Evolutionary conservation across 495 filamentous ascomycete genomes (phyloP).

Genomic region (Penicillium malachiteum): DNA sequence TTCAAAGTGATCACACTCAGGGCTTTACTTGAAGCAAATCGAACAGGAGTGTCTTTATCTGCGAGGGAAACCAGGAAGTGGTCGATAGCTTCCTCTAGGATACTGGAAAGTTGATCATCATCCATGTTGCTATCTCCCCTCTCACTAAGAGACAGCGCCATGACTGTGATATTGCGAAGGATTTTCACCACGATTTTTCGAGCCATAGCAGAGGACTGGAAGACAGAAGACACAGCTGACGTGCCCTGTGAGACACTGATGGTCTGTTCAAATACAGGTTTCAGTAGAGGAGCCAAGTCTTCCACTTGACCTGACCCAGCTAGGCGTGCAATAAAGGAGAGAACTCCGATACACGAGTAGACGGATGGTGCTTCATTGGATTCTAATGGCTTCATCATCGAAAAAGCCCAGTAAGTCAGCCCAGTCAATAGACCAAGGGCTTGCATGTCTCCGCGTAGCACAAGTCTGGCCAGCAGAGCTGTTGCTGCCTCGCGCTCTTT

Average conservation of each 20-base stretch:
- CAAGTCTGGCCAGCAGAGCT: constrained; percentile 73
- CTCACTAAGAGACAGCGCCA: constrained; percentile 52
- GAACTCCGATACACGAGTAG: constrained; percentile 66
- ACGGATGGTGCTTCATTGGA: constrained; percentile 38
- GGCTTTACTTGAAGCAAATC: constrained; percentile 88
- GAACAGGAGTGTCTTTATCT: constrained; percentile 85
- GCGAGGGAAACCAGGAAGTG: constrained; percentile 65
- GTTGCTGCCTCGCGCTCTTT: constrained; percentile 89
- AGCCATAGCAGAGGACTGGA: constrained; percentile 69
- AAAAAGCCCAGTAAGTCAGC: constrained; percentile 67
- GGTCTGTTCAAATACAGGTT: constrained; percentile 48
- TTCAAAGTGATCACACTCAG: constrained; percentile 81
- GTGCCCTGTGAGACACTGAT: constrained; percentile 40
- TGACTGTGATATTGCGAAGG: constrained; percentile 65
- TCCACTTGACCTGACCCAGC: constrained; percentile 55
- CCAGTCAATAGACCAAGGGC: constrained; percentile 63
- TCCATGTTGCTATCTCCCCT: constrained; percentile 33
- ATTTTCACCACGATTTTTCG: constrained; percentile 82
- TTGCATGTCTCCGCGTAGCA: constrained; percentile 87
- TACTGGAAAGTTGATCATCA: constrained; percentile 46
- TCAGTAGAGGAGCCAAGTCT: constrained; percentile 51
- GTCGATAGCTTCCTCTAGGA: constrained; percentile 61
- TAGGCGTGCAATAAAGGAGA: constrained; percentile 76
- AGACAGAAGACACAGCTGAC: constrained; percentile 41
- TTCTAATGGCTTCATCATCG: constrained; percentile 44